A percentile compares a stretch with the other conserved stretches of the same genome.
These are phyloP conservation scores for Chrysoporthe puriensis DNA, from an alignment of 2,329 filamentous ascomycete genomes.

Conservation along the genomic window DNA sequence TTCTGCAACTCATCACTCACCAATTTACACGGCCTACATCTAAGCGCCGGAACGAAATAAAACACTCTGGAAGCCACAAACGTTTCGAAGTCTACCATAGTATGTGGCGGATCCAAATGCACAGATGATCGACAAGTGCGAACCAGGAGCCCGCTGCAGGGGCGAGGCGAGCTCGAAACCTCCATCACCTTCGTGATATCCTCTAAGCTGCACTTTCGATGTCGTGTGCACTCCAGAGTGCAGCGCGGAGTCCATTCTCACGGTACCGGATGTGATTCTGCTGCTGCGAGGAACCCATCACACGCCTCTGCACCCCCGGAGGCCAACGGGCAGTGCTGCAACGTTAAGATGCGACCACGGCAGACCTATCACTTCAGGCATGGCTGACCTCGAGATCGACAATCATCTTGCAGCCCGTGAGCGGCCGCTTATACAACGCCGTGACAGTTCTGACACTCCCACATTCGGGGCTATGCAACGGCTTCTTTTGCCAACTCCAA, in stretches of 20 bases:
- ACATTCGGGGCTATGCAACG: not conserved
- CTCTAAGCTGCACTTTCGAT: not conserved
- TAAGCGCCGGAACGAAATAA: not conserved
- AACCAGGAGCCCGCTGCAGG: not conserved
- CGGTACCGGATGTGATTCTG: not conserved
- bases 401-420: not conserved
- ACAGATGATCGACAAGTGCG: not conserved
- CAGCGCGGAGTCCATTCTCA: not conserved
- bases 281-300: not conserved
- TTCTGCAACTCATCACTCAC: not conserved
- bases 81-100: not conserved
- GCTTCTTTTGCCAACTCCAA: not conserved
- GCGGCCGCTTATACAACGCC: not conserved
- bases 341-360: constrained; percentile 3
- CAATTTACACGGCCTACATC: not conserved
- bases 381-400: constrained; percentile 8
- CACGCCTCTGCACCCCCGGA: constrained; percentile 4
- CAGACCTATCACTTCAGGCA: constrained; percentile 1
- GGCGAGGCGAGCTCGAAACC: not conserved
- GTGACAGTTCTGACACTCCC: not conserved
- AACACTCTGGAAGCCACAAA: constrained; percentile 1
- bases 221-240: not conserved
- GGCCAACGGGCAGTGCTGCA: constrained; percentile 8
- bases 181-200: not conserved
- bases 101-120: not conserved